Conservation (phyloP, 2,329 filamentous ascomycete species). For the Trichoderma sp. region DNA sequence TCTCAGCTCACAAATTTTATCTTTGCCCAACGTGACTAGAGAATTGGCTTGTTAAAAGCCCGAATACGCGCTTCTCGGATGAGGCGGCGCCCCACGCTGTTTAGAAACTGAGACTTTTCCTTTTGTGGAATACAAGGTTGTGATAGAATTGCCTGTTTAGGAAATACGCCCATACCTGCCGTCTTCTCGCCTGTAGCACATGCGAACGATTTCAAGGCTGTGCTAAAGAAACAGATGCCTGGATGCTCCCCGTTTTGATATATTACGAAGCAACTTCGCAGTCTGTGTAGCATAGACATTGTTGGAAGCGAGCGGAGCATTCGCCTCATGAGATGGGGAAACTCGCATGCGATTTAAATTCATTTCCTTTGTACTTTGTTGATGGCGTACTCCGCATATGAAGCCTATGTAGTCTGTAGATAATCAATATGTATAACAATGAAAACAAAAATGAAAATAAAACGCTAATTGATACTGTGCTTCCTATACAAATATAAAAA, state of each 20-base stretch:
- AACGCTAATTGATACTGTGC: no score
- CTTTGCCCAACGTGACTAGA: background rate
- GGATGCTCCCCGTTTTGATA: background rate
- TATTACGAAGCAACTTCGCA: background rate
- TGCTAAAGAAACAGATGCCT: background rate
- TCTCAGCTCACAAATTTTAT: background rate
- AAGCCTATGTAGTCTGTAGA: background rate
- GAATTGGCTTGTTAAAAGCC: background rate
- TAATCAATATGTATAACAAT: no score
- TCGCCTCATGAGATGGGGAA: background rate
- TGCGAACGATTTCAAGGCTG: background rate
- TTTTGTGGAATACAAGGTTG: background rate
- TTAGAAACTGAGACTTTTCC: background rate
- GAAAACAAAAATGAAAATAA: no score
- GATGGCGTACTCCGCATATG: background rate
- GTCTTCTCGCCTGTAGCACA: background rate
- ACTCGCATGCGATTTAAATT: background rate
- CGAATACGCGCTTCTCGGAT: conserved; percentile 2
- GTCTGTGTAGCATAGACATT: background rate
- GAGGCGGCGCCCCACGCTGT: background rate
- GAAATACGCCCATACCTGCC: background rate
- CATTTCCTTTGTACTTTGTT: background rate
- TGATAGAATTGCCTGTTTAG: background rate
- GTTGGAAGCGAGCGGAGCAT: background rate
- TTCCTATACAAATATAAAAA: background rate